Evolutionary conservation across 2,329 filamentous ascomycete genomes (phyloP).

Genomic region (Lachnellula hyalina): DNA sequence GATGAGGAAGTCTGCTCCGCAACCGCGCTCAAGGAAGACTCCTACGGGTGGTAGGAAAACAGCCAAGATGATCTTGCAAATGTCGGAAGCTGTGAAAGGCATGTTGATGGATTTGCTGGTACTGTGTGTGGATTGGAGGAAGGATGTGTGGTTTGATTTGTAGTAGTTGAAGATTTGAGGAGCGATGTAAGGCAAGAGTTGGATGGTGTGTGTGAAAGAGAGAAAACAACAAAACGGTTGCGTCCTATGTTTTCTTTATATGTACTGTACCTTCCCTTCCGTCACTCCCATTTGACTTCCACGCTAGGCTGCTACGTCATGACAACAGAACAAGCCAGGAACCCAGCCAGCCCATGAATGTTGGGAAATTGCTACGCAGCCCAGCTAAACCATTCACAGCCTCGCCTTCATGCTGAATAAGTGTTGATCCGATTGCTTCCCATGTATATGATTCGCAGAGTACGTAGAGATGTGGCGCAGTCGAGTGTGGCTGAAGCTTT

Average conservation of each 20-base stretch:
- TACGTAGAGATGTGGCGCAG: background rate
- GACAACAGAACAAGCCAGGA: background rate
- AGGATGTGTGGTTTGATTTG: background rate
- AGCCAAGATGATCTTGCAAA: constrained; percentile 82
- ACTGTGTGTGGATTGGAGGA: constrained; percentile 3
- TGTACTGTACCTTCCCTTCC: too few species aligned
- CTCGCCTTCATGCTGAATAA: background rate
- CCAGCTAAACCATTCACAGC: background rate
- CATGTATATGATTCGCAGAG: background rate
- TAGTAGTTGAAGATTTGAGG: constrained; percentile 1
- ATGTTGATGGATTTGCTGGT: constrained; percentile 30
- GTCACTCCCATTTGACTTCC: background rate
- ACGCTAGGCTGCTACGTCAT: background rate
- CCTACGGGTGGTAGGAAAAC: constrained; percentile 84
- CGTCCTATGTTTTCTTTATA: too few species aligned
- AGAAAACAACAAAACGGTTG: background rate
- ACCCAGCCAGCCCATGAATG: too few species aligned
- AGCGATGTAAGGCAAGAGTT: background rate
- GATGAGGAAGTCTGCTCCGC: constrained; percentile 81
- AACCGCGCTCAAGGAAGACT: constrained; percentile 89
- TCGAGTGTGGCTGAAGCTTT: background rate
- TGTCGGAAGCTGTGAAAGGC: constrained; percentile 58
- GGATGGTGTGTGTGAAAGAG: background rate
- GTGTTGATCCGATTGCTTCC: background rate
- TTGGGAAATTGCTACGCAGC: background rate